These are phyloP conservation scores for Recurvomyces mirabilis DNA, from an alignment of 495 filamentous ascomycete species.

Conservation along the genomic window DNA sequence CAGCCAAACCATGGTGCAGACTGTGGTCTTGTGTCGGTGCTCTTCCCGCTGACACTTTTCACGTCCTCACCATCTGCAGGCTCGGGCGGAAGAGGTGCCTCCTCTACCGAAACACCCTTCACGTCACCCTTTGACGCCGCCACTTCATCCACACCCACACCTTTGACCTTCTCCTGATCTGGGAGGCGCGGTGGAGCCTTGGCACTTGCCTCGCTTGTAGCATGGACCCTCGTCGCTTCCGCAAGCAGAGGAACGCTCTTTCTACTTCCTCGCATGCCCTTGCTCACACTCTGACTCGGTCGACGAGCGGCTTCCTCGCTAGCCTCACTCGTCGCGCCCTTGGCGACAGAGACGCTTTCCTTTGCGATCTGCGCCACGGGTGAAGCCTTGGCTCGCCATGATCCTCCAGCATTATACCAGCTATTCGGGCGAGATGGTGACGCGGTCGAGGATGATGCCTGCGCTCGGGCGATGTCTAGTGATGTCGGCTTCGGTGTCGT, in stretches of 20 bases:
- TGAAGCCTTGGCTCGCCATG: slow-evolving; percentile 31
- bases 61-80: slow-evolving; percentile 7
- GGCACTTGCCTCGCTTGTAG: slow-evolving; percentile 16
- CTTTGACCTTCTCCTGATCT: slow-evolving; percentile 9
- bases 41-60: neutral
- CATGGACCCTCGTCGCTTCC: slow-evolving; percentile 29
- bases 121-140: slow-evolving; percentile 6
- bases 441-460: neutral
- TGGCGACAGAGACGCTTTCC: slow-evolving; percentile 28
- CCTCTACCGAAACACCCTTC: slow-evolving; percentile 6
- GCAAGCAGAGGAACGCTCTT: slow-evolving; percentile 28
- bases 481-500: neutral
- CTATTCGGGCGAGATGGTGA: neutral
- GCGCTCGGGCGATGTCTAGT: neutral
- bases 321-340: slow-evolving; percentile 26
- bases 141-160: neutral
- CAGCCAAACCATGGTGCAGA: slow-evolving; percentile 27
- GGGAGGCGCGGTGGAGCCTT: slow-evolving; percentile 10
- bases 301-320: slow-evolving; percentile 12
- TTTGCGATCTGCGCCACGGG: slow-evolving; percentile 25
- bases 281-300: slow-evolving; percentile 18
- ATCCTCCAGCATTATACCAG: slow-evolving; percentile 26
- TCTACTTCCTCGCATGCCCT: slow-evolving; percentile 25
- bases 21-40: neutral
- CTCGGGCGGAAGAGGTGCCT: slow-evolving; percentile 12